Evolutionary conservation across 495 filamentous ascomycete genomes (phyloP), one percentile per base, ranked within the genome.

Genomic region (Penicillium lagena): DNA sequence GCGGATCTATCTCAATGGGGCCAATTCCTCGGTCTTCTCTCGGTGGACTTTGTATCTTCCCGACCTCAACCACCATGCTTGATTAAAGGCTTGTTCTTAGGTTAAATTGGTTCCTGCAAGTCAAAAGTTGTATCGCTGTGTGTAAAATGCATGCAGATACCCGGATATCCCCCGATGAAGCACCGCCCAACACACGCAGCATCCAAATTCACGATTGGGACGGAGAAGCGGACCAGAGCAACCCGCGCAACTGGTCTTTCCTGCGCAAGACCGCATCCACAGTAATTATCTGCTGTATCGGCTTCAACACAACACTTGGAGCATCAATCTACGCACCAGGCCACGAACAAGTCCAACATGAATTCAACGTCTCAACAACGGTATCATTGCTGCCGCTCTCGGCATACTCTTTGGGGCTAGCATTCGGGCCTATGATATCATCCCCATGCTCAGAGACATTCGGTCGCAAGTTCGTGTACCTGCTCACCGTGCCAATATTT

Each of bases 401-500:
- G 1, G 46, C 78, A 12, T 83, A 77, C 58, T 68, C 73, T 14
- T 63, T 82, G 10, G 80, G 75, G 7, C 71, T 82, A 2, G 81
- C 66, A 4, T 73, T 81, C 28, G 81, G 80, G 2, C 80, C 81
- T 9, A 63, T 83, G 38, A 54, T 83, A 28, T 76, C 66, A 4
- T 75, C 75, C 0, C 81, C 81, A 1, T 60, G 81, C 7, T 79
- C 74, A 9, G 81, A 85, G 50, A 79, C 74, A 1, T 62, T 66
- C 44, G 81, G 81, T 12, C 68, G 81, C 8, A 67, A 71, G 40
- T 58, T 67, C 9, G 70, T 85, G 22, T 85, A 77, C 49, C 33
- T 81, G 4, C 62, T 71, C 15, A 79, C 72, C 2, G 51, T 70
- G 0, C 77, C 77, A 0, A 14, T 81, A 0, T 77, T 67, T 35